A percentile compares a stretch with the other conserved stretches of the same genome.
These are phyloP conservation scores for Myxozyma geophila DNA, from an alignment of 805 yeast genomes.

Conservation along the genomic window DNA sequence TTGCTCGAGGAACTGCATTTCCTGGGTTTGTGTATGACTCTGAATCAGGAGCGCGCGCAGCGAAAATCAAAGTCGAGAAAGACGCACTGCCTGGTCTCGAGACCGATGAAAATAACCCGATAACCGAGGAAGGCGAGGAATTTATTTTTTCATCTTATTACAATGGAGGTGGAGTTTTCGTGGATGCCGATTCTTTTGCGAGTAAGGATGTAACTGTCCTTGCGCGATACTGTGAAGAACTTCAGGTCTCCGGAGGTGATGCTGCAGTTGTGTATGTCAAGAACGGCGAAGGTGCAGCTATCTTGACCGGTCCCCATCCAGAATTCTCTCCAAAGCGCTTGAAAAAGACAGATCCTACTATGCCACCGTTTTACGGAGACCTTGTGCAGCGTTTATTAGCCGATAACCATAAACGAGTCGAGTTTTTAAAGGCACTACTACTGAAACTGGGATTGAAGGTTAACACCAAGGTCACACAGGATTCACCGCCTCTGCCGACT, in stretches of 20 bases:
- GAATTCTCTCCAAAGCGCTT: constrained; percentile 56
- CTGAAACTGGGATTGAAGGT: constrained; percentile 69
- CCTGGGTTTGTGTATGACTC: constrained; percentile 79
- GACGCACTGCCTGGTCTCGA: constrained; percentile 27
- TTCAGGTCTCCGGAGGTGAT: constrained; percentile 55
- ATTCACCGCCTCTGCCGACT: constrained; percentile 66
- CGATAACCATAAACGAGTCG: constrained; percentile 55
- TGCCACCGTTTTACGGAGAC: constrained; percentile 29
- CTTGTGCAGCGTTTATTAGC: constrained; percentile 46
- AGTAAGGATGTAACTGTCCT: constrained; percentile 63
- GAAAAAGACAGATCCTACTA: constrained; percentile 15
- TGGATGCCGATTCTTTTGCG: constrained; percentile 63
- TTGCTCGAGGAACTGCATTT: constrained; percentile 78
- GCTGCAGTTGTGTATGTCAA: constrained; percentile 77
- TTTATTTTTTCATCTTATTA: constrained; percentile 53
- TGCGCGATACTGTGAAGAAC: constrained; percentile 64
- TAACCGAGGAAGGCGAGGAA: constrained; percentile 8
- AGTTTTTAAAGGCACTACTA: constrained; percentile 63
- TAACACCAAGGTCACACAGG: constrained; percentile 50
- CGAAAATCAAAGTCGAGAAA: constrained; percentile 45
- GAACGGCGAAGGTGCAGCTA: constrained; percentile 74
- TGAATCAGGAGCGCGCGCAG: constrained; percentile 75
- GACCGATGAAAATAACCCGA: constrained; percentile 1
- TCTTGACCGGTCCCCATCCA: constrained; percentile 87
- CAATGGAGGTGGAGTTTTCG: constrained; percentile 91